A percentile compares a stretch with the other conserved stretches of the same genome.
Evolutionary conservation across 2,329 filamentous ascomycete genomes (phyloP).

Genomic region (Biscogniauxia mediterranea): DNA sequence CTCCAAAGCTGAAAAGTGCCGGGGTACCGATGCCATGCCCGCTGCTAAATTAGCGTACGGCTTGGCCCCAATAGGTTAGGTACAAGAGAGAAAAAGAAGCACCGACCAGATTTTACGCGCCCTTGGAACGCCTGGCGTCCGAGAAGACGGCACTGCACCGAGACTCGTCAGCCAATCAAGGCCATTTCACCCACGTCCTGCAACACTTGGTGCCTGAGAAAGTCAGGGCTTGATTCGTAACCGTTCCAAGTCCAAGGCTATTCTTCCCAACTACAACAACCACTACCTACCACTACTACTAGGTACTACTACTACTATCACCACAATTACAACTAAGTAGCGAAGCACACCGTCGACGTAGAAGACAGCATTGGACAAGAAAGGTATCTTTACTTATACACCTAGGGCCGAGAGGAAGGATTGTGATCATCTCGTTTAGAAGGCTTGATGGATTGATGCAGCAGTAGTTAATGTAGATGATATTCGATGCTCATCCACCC

Average conservation of each 20-base stretch:
- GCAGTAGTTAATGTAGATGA: too few species aligned
- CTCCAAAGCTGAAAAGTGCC: too few species aligned
- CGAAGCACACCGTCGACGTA: neutral
- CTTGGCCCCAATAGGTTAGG: neutral
- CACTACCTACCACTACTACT: too few species aligned
- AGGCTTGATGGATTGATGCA: too few species aligned
- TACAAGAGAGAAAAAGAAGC: neutral
- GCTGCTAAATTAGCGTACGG: neutral
- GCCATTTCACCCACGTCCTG: constrained; percentile 30
- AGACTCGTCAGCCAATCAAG: constrained; percentile 38
- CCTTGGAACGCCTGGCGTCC: constrained; percentile 39
- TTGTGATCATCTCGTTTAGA: too few species aligned
- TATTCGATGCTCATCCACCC: too few species aligned
- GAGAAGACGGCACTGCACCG: constrained; percentile 30
- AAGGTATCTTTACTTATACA: neutral
- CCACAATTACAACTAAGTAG: too few species aligned
- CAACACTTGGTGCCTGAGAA: constrained; percentile 43
- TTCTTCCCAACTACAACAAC: neutral
- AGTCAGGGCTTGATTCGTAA: constrained; percentile 37
- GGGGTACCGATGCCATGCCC: too few species aligned
- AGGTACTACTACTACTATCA: too few species aligned
- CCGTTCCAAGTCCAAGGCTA: constrained; percentile 29
- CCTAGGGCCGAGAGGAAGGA: too few species aligned
- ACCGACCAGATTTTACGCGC: constrained; percentile 36
- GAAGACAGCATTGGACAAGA: neutral